Base-by-base conservation (phyloP, 73 alveolate genomes). In the Uronychia setigera region DNA sequence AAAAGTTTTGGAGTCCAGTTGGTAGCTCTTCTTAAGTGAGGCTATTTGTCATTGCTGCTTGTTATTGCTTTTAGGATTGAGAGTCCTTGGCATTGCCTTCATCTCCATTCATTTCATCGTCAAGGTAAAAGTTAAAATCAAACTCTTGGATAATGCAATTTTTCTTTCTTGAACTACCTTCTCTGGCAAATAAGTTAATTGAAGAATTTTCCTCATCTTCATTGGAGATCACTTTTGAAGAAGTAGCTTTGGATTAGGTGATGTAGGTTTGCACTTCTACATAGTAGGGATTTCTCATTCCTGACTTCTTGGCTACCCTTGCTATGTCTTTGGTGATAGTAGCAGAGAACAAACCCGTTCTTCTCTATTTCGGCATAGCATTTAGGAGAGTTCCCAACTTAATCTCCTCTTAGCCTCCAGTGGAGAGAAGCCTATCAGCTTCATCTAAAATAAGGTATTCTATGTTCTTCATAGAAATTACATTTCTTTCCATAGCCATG, bases 271-370 rank as follows among this genome's bases (percentile, higher is more conserved):
- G 83, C 34, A 98, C 99, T 81, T 95, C 97, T 31, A 98, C 96
- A 91, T 95, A 95, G 87, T 93, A 97, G 0, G 99, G 99, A 93
- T 99, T 99, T 88, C 99, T 95, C 95, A 98, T 93, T 79, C 99
- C 99, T 11, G 67, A 46, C 19, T 46, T 46, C 67, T 19, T 46
- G 67, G 67, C 67, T 1, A 96, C 95, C 91, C 94, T 97, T 74
- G 97, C 95, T 59, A 99, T 34, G 60, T 96, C 93, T 87, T 97
- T 95, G 25, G 99, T 96, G 84, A 99, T 97, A 26, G 99, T 99
- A 25, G 99, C 99, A 0, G 99, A 97, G 96, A 99, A 99, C 74
- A 99, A 88, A 14, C 99, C 99, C 14, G 99, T 99, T 77, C 99
- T 93, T 87, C 99, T 97, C 88, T 99, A 97, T 78, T 96, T 99